Evolutionary conservation across 768 basidiomycete species (phyloP), one percentile per base, ranked within the genome.

Genomic region (Amyloporia xantha): DNA sequence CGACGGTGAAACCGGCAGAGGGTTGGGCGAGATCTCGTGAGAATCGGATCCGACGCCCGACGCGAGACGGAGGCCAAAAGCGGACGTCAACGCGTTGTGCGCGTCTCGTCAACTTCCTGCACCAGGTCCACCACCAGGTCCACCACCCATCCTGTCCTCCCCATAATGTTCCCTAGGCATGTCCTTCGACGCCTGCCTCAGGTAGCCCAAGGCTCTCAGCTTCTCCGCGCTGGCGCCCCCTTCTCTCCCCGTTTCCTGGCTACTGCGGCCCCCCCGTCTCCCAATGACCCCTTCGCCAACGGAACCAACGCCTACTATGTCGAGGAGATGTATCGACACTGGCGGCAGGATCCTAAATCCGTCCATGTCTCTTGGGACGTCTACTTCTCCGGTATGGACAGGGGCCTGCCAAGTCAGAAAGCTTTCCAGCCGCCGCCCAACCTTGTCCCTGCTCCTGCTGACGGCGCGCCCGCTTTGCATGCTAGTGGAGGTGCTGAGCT

Each of bases 241-340:
- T 41, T 52, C 36, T 54, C 54, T 17, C 61, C 53, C 37, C 72
- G 71, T 25, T 50, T 63, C 1, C 54, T 80, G 48, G 81, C 82
- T 21, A 79, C 76, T 17, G 64, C 73, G 1, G 63, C 69, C 21
- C 64, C 78, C 20, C 87, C 86, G 2, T 89, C 87, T 1, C 70
- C 85, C 19, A 88, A 89, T 57, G 89, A 91, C 64, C 75, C 77
- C 6, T 96, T 97, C 65, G 94, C 93, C 11, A 95, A 91, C 50
- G 93, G 92, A 36, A 93, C 87, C 36, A 97, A 96, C 68, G 76
- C 91, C 20, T 93, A 95, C 72, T 98, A 98, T 64, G 87, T 86
- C 17, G 94, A 90, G 59, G 91, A 95, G 68, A 97, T 97, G 95
- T 97, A 95, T 70, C 79, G 82, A 56, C 81, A 85, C 58, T 92